phyloP scores from a whole-genome alignment of 1,284 basidiomycete genomes.

The Porodaedalea pini region DNA sequence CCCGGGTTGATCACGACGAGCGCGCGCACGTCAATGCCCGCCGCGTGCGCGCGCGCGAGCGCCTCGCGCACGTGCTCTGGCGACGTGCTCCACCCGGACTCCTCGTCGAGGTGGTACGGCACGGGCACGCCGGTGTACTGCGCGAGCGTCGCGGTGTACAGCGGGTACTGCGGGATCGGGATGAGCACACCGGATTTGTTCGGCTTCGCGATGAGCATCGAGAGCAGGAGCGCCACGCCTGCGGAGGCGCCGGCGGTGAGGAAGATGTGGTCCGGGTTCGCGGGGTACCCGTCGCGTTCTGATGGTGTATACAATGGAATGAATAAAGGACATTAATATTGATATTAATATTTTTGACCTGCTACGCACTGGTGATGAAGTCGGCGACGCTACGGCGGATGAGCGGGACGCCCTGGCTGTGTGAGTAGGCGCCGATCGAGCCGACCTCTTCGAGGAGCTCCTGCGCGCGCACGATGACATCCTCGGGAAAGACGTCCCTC shows the following conservation, averaged over 20 bases:
- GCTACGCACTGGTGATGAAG: conserved; percentile 75
- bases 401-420: conserved; percentile 88
- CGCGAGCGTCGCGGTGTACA: conserved; percentile 93
- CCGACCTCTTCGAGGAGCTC: conserved; percentile 85
- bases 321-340: background rate
- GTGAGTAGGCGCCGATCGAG: conserved; percentile 93
- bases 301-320: conserved; percentile 59
- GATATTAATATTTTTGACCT: background rate
- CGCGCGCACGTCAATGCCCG: conserved; percentile 70
- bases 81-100: conserved; percentile 83
- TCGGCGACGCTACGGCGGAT: conserved; percentile 88
- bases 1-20: conserved; percentile 96
- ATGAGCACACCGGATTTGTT: conserved; percentile 80
- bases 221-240: conserved; percentile 87
- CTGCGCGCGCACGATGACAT: conserved; percentile 82
- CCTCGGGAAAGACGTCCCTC: conserved; percentile 77
- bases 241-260: conserved; percentile 91
- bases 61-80: conserved; percentile 65
- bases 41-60: conserved; percentile 62
- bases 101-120: conserved; percentile 88
- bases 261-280: conserved; percentile 86
- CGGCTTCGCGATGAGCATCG: conserved; percentile 67
- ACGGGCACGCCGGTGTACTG: conserved; percentile 79
- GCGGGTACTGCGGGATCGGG: conserved; percentile 97
- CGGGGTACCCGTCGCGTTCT: conserved; percentile 88